Evolutionary conservation across 192 early-diverging fungal genomes (phyloP).

Genomic region (Geranomyces variabilis): DNA sequence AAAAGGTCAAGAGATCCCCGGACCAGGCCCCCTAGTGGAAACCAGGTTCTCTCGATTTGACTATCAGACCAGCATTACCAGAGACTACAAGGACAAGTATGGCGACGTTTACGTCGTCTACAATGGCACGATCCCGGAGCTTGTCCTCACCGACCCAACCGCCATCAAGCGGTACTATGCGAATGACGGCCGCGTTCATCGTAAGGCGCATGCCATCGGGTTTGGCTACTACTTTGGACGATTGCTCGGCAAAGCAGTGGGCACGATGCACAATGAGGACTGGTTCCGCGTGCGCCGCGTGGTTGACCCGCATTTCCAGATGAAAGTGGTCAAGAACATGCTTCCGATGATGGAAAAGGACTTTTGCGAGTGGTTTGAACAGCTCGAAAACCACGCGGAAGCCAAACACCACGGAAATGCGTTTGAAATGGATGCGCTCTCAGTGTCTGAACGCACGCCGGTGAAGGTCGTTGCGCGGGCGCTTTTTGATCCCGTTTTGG

Average conservation of each 20-base stretch:
- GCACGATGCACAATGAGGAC: slow-evolving; percentile 7
- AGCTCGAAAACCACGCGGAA: background rate
- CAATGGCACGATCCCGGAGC: too few relatives aligned
- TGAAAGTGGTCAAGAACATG: slow-evolving; percentile 12
- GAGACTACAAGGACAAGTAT: too few relatives aligned
- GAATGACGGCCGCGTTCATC: slow-evolving; percentile 15
- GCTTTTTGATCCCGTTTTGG: too few relatives aligned
- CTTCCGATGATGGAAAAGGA: background rate
- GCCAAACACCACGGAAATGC: background rate
- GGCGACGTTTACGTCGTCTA: too few relatives aligned
- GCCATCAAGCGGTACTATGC: background rate
- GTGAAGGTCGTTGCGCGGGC: too few relatives aligned
- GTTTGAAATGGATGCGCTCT: slow-evolving; percentile 5
- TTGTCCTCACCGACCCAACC: too few relatives aligned
- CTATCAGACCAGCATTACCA: too few relatives aligned
- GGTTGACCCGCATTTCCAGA: slow-evolving; percentile 6
- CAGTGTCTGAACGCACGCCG: background rate
- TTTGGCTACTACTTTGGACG: slow-evolving; percentile 14
- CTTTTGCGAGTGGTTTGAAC: background rate
- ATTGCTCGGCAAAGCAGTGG: slow-evolving; percentile 6
- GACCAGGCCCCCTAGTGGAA: too few relatives aligned
- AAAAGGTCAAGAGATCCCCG: too few relatives aligned
- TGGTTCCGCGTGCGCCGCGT: slow-evolving; percentile 15
- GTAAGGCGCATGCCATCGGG: slow-evolving; percentile 9
- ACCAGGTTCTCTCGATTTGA: too few relatives aligned